Conservation (phyloP, 2,329 filamentous ascomycete genomes). For the Aspergillus pseudoglaucus region DNA sequence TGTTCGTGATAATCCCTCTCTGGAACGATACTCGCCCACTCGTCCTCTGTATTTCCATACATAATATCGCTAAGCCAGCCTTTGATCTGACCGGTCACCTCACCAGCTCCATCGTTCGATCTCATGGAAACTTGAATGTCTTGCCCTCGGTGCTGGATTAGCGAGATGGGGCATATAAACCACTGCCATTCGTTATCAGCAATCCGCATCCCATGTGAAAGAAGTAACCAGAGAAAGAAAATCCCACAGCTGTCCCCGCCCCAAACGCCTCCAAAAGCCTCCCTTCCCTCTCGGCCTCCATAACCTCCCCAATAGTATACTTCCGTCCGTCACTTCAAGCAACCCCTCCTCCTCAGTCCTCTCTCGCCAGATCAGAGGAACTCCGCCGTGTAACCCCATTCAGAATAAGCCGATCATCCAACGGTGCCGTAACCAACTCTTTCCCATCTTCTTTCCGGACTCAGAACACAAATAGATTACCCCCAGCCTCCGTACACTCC, state of each 20-base stretch:
- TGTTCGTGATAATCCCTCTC: not conserved
- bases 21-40: constrained; percentile 5
- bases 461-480: constrained; percentile 83
- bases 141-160: constrained; percentile 3
- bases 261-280: constrained; percentile 73
- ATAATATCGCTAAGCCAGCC: constrained; percentile 10
- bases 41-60: constrained; percentile 6
- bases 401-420: constrained; percentile 73
- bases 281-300: constrained; percentile 62
- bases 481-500: constrained; percentile 77
- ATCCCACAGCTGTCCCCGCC: constrained; percentile 61
- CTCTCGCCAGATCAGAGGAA: constrained; percentile 61
- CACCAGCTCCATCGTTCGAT: not conserved
- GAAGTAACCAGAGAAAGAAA: not conserved
- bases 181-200: constrained; percentile 1
- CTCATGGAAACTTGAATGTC: not conserved
- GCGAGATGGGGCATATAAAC: constrained; percentile 6
- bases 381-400: constrained; percentile 75
- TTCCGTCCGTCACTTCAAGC: constrained; percentile 70
- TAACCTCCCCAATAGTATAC: constrained; percentile 69
- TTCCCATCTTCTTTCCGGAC: constrained; percentile 42
- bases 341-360: constrained; percentile 50
- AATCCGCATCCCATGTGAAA: not conserved
- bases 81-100: constrained; percentile 6
- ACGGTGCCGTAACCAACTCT: constrained; percentile 70